phyloP scores from a whole-genome alignment of 1,284 basidiomycete species.

The Exsudoporus floridanus region DNA sequence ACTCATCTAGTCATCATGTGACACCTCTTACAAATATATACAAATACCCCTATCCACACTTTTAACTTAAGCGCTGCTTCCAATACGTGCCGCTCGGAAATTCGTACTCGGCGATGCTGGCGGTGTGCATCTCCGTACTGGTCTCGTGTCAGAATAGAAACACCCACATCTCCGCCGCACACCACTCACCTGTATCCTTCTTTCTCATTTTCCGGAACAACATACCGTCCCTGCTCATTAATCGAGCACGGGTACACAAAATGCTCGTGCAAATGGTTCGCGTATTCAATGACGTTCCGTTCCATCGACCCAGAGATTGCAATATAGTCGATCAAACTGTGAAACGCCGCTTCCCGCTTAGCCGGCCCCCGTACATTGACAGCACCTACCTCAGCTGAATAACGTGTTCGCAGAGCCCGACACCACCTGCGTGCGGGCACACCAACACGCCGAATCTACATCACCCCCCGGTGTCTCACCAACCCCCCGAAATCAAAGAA shows the following conservation, averaged over 20 bases:
- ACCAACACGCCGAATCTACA: constrained; percentile 80
- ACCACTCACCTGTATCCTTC: constrained; percentile 67
- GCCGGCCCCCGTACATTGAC: background rate
- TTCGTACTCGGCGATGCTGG: constrained; percentile 69
- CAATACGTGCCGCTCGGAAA: constrained; percentile 75
- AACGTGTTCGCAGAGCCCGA: constrained; percentile 92
- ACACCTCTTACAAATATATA: constrained; percentile 15
- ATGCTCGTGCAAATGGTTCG: constrained; percentile 89
- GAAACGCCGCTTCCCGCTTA: constrained; percentile 7
- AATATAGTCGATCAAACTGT: constrained; percentile 86
- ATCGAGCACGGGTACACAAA: constrained; percentile 87
- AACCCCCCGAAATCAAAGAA: background rate
- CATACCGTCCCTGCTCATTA: constrained; percentile 82
- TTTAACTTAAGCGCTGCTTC: constrained; percentile 23
- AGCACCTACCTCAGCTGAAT: constrained; percentile 71
- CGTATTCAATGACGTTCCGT: constrained; percentile 86
- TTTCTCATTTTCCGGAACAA: constrained; percentile 61
- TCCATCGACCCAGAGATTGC: constrained; percentile 87
- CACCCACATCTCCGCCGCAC: constrained; percentile 1
- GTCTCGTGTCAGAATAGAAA: constrained; percentile 9
- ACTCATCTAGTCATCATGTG: constrained; percentile 18
- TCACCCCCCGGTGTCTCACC: background rate
- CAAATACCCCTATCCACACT: constrained; percentile 22
- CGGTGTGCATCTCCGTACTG: constrained; percentile 74
- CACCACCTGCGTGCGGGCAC: constrained; percentile 92